Percentiles rank a stretch among this genome's conserved stretches.
phyloP scores from a whole-genome alignment of 2,329 filamentous ascomycete genomes.

The Penicillium sp. region DNA sequence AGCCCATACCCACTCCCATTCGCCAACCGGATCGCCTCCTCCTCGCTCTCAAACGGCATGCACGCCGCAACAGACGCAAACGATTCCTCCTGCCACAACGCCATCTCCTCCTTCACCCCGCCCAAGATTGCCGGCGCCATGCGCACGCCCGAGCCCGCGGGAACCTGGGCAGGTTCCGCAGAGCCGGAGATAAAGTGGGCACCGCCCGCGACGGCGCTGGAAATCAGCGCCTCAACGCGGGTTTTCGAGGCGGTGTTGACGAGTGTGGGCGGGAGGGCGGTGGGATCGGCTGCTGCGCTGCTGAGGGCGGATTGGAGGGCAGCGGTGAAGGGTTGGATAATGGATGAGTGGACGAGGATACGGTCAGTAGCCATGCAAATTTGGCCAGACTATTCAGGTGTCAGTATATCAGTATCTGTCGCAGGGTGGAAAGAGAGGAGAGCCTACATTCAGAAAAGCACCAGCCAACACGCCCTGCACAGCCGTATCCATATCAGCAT shows the following conservation, averaged over 20 bases:
- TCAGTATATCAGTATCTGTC: not conserved
- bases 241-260: constrained; percentile 51
- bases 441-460: constrained; percentile 38
- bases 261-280: constrained; percentile 43
- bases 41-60: constrained; percentile 61
- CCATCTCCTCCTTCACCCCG: constrained; percentile 70
- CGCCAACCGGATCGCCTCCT: constrained; percentile 71
- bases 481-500: constrained; percentile 74
- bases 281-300: constrained; percentile 35
- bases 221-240: constrained; percentile 42
- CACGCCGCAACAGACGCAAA: constrained; percentile 75
- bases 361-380: constrained; percentile 84
- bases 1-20: constrained; percentile 82
- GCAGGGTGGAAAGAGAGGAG: not conserved
- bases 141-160: constrained; percentile 32
- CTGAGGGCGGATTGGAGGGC: constrained; percentile 50
- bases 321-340: constrained; percentile 57
- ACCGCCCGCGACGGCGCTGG: constrained; percentile 33
- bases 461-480: constrained; percentile 39
- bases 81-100: constrained; percentile 72
- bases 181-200: constrained; percentile 38
- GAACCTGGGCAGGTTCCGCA: constrained; percentile 9
- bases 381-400: constrained; percentile 61
- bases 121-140: constrained; percentile 70
- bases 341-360: constrained; percentile 63